Evolutionary conservation across 140 eudicot species (phyloP).

Genomic region (Erigeron philadelphicus): DNA sequence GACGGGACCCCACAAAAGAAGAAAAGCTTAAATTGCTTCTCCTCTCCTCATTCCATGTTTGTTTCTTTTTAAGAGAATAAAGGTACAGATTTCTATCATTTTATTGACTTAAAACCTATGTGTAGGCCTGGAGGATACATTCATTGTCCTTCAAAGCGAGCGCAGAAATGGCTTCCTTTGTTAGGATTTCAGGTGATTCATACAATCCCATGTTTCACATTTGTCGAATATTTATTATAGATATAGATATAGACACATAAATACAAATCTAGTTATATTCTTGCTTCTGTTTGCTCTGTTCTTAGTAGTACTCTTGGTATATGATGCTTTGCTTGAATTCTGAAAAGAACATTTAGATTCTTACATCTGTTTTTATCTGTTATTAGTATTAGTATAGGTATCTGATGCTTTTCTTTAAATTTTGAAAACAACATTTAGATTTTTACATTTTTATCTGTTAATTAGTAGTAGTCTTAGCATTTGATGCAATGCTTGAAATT

Average conservation of each 20-base stretch:
- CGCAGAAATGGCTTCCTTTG: constrained; percentile 1
- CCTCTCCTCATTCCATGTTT: too few relatives aligned
- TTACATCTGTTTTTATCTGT: too few relatives aligned
- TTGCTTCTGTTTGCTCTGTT: neutral
- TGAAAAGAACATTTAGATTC: neutral
- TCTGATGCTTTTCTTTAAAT: neutral
- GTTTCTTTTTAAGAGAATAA: too few relatives aligned
- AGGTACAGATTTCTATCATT: too few relatives aligned
- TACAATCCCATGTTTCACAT: neutral
- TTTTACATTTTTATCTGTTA: too few relatives aligned
- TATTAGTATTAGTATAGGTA: neutral
- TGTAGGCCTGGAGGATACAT: neutral
- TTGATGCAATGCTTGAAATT: neutral
- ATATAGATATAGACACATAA: neutral
- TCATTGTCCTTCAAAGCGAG: neutral
- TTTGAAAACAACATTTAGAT: neutral
- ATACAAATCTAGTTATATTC: neutral
- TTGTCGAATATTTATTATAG: too few relatives aligned
- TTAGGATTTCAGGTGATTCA: neutral
- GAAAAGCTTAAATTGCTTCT: too few relatives aligned
- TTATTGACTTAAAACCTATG: neutral
- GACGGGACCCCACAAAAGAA: too few relatives aligned
- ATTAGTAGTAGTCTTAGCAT: neutral
- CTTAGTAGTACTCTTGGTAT: neutral
- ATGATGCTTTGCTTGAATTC: neutral